Base-by-base conservation (phyloP, 1,284 basidiomycete genomes). In the Ustilago sp. region DNA sequence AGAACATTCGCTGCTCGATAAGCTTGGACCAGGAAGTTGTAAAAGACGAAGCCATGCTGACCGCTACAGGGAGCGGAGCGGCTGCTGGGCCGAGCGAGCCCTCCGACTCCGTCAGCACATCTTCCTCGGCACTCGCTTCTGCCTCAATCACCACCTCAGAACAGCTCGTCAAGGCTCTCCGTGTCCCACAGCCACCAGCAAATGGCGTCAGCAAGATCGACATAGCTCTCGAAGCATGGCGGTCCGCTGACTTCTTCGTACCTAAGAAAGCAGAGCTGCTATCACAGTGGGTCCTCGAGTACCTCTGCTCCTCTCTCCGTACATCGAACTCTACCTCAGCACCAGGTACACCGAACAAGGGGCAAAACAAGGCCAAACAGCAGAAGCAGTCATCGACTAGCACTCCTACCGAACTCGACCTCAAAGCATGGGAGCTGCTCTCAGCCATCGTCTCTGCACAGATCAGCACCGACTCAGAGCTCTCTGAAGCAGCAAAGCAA, bases 141-240 rank as follows among this genome's bases (percentile, higher is more conserved):
- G 80, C 77, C 28, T 76, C 72, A 17, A 80, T 82, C 53, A 61
- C 69, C 28, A 79, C 80, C 35, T 80, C 80, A 5, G 80, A 82
- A 68, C 74, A 79, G 65, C 77, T 82, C 31, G 73, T 82, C 34
- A 76, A 82, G 59, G 53, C 71, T 19, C 74, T 82, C 8, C 80
- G 80, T 54, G 63, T 72, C 7, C 55, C 65, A 7, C 65, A 72
- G 41, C 50, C 63, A 41, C 63, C 68, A 13, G 43, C 68, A 19
- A 61, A 69, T 15, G 56, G 59, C 13, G 38, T 73, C 43, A 36
- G 50, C 19, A 76, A 76, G 54, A 47, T 80, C 36, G 64, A 74
- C 35, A 66, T 80, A 8, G 65, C 80, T 0, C 19, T 41, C 9
- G 59, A 59, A 8, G 79, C 80, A 28, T 79, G 77, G 77, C 38